Base-by-base conservation (phyloP, 345 rosid genomes). In the Salix arbutifolia region DNA sequence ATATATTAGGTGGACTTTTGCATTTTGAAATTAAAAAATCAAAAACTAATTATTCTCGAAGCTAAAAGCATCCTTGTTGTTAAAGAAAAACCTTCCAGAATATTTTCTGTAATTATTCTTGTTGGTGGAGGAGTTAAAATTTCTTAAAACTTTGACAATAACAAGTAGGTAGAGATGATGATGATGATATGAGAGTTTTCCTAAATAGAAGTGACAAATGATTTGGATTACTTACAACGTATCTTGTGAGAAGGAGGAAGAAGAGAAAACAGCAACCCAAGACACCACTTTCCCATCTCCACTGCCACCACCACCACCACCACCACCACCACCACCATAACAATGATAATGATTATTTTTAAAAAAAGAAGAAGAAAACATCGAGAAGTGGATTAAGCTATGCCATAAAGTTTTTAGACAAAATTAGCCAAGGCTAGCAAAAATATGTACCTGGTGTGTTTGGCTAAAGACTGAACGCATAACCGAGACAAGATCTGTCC, bases 221-320 rank as follows among this genome's bases (percentile, higher is more conserved):
- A 8, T 58, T 6, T 21, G 25, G 19, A 73, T 69, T 31, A 64
- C 90, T 78, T 85, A 87, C 90, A 19, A 82, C 72, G 73, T 75
- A 75, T 79, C 83, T 85, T 14, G 91, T 58, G 35, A 78, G 28
- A 31, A 85, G n/a, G 38, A 87, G 85, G 81, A 88, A 81, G 67
- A 77, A 62, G 28, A 87, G 81, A 77, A 88, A 88, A 35, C 83
- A 71, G 42, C 76, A 71, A 19, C 91, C 89, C 67, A 85, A 67
- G 5, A 81, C 75, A 64, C 82, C 76, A 37, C 88, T 85, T 81
- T 85, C 83, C 91, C 87, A 84, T 71, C 81, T 82, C 91, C 91
- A 88, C 90, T 87, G 89, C 85, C 75, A 52, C 50, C 68, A 42
- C 70, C 74, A 77, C n/a, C 66, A 52, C 60, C 65, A 50, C 60